Conservation (phyloP, 106 monocot genomes). For the Ottelia alismoides region DNA sequence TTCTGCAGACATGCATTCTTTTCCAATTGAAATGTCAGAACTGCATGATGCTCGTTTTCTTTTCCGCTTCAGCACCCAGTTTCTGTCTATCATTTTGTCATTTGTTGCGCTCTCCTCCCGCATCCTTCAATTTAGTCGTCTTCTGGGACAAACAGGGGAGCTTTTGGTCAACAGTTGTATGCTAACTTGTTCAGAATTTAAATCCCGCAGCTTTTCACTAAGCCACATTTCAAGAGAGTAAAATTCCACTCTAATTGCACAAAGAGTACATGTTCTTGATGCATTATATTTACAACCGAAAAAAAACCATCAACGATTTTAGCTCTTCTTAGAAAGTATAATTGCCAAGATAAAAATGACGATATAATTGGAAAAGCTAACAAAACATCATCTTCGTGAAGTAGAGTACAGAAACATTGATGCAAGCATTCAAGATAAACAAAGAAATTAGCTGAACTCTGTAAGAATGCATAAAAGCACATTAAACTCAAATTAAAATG, state of each 20-base stretch:
- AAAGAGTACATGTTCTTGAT: background rate
- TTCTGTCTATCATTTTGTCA: slow-evolving; percentile 48
- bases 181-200: background rate
- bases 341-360: too few species aligned
- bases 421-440: too few species aligned
- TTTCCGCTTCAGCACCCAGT: slow-evolving; percentile 76
- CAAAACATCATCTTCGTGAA: too few species aligned
- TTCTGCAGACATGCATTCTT: slow-evolving; percentile 22
- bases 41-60: slow-evolving; percentile 34
- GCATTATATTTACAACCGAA: background rate
- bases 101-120: slow-evolving; percentile 31
- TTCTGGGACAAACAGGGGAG: background rate
- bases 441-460: too few species aligned
- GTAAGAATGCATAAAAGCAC: too few species aligned
- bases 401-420: too few species aligned
- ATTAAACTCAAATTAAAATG: too few species aligned
- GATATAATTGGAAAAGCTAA: too few species aligned
- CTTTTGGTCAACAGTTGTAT: background rate
- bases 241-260: background rate
- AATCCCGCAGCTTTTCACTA: background rate
- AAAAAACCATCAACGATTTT: background rate
- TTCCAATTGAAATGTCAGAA: slow-evolving; percentile 17
- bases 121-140: slow-evolving; percentile 23
- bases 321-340: too few species aligned
- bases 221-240: background rate